Percentiles rank a stretch among this genome's conserved stretches.
These are phyloP conservation scores for Mortierella claussenii DNA, from an alignment of 192 early-diverging fungal species.

Conservation along the genomic window DNA sequence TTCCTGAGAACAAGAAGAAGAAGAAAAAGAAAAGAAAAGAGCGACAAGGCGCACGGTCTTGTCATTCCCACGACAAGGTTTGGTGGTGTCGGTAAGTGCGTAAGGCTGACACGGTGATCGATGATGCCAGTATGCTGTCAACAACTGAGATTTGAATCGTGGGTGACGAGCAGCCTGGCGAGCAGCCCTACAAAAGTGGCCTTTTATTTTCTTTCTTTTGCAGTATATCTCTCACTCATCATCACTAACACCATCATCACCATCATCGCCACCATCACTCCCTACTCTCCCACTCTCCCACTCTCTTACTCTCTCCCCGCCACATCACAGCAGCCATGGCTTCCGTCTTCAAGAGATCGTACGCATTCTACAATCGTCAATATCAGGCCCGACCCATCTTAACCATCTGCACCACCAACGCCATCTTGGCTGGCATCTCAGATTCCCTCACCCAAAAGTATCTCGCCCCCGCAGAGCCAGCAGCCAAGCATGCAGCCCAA, in stretches of 20 bases:
- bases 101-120: too few relatives aligned
- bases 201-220: background rate
- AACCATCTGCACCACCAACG: slow-evolving; percentile 77
- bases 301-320: background rate
- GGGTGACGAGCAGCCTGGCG: too few relatives aligned
- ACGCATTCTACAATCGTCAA: slow-evolving; percentile 52
- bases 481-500: background rate
- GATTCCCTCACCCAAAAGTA: slow-evolving; percentile 72
- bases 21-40: too few relatives aligned
- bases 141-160: too few relatives aligned
- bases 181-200: too few relatives aligned
- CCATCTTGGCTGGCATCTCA: slow-evolving; percentile 66
- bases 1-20: too few relatives aligned
- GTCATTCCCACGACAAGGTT: too few relatives aligned
- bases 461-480: slow-evolving; percentile 11
- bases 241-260: background rate
- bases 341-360: slow-evolving; percentile 21
- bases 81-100: too few relatives aligned
- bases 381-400: slow-evolving; percentile 67
- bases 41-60: too few relatives aligned
- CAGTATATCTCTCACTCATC: background rate
- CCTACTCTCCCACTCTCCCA: too few relatives aligned
- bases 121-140: too few relatives aligned
- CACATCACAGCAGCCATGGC: slow-evolving; percentile 15
- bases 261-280: too few relatives aligned